A percentile compares a stretch with the other conserved stretches of the same genome.
These are phyloP conservation scores for Aspergillus sp. DNA, from an alignment of 2,329 filamentous ascomycete genomes.

Conservation along the genomic window DNA sequence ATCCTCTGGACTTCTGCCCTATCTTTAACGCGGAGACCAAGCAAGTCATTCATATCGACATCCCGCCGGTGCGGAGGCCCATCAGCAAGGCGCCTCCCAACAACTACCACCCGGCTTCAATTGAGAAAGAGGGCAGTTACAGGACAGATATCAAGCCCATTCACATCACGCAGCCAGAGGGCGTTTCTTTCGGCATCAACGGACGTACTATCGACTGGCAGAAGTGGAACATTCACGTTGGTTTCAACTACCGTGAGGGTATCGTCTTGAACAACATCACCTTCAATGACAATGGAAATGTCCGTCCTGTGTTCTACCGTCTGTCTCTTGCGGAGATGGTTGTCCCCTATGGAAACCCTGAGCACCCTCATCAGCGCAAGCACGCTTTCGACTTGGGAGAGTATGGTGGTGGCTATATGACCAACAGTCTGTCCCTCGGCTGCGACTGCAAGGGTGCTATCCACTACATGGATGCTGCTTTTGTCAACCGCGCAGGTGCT, in stretches of 20 bases:
- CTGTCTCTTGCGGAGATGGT: conserved; percentile 89
- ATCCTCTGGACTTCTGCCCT: conserved; percentile 89
- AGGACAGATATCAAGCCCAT: conserved; percentile 80
- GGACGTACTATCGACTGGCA: conserved; percentile 81
- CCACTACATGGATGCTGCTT: conserved; percentile 85
- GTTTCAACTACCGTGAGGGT: conserved; percentile 93
- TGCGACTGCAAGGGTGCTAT: conserved; percentile 61
- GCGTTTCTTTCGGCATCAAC: conserved; percentile 79
- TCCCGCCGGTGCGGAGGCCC: conserved; percentile 74
- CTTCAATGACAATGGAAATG: conserved; percentile 78
- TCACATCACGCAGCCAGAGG: conserved; percentile 83
- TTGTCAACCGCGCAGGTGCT: conserved; percentile 76
- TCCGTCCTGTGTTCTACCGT: conserved; percentile 81
- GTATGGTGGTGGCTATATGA: conserved; percentile 53
- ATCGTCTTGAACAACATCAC: conserved; percentile 88
- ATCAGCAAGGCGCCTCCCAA: conserved; percentile 70
- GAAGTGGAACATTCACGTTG: conserved; percentile 90
- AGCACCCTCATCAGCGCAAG: conserved; percentile 52
- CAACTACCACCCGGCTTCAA: conserved; percentile 75
- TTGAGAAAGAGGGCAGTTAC: conserved; percentile 74
- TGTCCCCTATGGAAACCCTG: conserved; percentile 47
- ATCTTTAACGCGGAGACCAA: conserved; percentile 82
- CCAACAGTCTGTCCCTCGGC: conserved; percentile 49
- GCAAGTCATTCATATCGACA: conserved; percentile 78
- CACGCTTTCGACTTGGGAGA: conserved; percentile 52